These are phyloP conservation scores for Chaetomiaceae sp. DNA, from an alignment of 2,329 filamentous ascomycete genomes.

Conservation along the genomic window DNA sequence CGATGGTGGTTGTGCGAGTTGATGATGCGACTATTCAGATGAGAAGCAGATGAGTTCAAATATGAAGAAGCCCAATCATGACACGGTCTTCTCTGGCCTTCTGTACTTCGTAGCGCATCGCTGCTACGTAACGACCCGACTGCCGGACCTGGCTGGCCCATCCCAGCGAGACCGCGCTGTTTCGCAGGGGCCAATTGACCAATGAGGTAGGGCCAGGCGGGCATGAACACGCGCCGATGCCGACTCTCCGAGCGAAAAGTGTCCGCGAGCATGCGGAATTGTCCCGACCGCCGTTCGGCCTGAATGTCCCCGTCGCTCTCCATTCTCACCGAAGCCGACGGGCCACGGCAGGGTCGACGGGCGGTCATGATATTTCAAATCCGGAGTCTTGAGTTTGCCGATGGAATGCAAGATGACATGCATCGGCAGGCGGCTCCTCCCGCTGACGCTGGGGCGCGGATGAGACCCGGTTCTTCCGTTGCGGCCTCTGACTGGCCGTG, in stretches of 20 bases:
- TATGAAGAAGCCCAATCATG: conserved; percentile 3
- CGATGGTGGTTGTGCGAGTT: neutral
- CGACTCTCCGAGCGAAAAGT: conserved; percentile 18
- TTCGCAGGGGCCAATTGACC: neutral
- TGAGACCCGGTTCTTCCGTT: no score
- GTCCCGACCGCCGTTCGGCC: no score
- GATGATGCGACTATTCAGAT: neutral
- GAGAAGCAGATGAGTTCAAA: neutral
- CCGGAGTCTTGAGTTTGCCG: neutral
- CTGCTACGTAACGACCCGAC: conserved; percentile 3
- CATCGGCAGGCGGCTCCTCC: conserved; percentile 7
- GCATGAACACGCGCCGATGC: conserved; percentile 8
- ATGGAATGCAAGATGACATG: conserved; percentile 1
- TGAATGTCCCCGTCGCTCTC: neutral
- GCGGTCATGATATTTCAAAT: neutral
- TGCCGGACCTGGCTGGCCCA: neutral
- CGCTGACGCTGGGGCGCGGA: neutral
- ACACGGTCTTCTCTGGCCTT: conserved; percentile 14
- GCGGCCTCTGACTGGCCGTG: no score
- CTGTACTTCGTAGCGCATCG: neutral
- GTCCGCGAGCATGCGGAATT: conserved; percentile 1
- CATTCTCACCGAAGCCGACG: neutral
- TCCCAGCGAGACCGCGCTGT: neutral
- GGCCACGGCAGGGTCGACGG: neutral
- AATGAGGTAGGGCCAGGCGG: conserved; percentile 2